phyloP scores from a whole-genome alignment of 2,329 filamentous ascomycete genomes.

The Cytospora schulzeri region DNA sequence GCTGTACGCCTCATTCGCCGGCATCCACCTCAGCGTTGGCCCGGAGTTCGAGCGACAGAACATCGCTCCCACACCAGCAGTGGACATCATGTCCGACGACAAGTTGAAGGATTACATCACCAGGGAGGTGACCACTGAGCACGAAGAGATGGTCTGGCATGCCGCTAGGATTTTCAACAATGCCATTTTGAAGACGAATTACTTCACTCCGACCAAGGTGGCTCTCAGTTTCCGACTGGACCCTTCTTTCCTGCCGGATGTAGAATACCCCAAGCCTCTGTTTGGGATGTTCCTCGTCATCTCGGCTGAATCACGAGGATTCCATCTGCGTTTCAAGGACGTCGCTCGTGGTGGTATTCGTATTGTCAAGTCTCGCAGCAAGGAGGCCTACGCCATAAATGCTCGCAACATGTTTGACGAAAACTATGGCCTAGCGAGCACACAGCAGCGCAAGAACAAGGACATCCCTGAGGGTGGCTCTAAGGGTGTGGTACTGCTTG shows the following conservation, averaged over 20 bases:
- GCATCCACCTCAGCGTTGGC: conserved; percentile 68
- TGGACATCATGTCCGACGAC: conserved; percentile 73
- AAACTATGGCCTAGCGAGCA: conserved; percentile 97
- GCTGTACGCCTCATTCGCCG: conserved; percentile 90
- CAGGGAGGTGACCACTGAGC: conserved; percentile 83
- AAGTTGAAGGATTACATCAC: conserved; percentile 76
- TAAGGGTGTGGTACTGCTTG: conserved; percentile 95
- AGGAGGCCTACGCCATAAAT: conserved; percentile 95
- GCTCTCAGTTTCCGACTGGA: conserved; percentile 95
- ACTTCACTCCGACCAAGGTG: conserved; percentile 95
- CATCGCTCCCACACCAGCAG: conserved; percentile 57
- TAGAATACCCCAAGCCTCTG: conserved; percentile 90
- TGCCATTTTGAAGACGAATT: conserved; percentile 94
- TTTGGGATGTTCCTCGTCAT: conserved; percentile 99
- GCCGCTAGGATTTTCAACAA: conserved; percentile 96
- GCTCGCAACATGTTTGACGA: conserved; percentile 96
- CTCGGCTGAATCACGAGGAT: conserved; percentile 92
- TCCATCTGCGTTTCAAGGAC: conserved; percentile 96
- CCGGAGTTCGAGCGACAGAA: conserved; percentile 53
- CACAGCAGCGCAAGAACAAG: conserved; percentile 99
- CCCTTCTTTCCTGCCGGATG: conserved; percentile 81
- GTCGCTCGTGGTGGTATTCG: conserved; percentile 96
- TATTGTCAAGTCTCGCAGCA: conserved; percentile 96
- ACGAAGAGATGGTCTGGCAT: conserved; percentile 97
- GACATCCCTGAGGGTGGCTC: conserved; percentile 98